Percentiles rank a stretch among this genome's conserved stretches.
These are phyloP conservation scores for Malus fusca DNA, from an alignment of 306 rosid species.

Conservation along the genomic window DNA sequence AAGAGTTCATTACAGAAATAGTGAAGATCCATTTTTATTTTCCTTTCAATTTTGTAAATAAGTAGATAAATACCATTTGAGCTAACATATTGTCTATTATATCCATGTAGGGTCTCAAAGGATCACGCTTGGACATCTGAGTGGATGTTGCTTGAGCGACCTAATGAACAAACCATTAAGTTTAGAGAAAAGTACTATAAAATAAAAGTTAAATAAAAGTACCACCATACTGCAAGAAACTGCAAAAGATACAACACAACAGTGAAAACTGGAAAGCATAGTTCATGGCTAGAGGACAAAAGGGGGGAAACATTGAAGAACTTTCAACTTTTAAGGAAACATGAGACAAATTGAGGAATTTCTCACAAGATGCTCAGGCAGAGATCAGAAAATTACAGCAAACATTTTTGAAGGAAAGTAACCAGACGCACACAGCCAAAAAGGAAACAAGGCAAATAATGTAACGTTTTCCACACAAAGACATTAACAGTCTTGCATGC, in stretches of 20 bases:
- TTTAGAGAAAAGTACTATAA: background rate
- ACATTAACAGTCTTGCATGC: background rate
- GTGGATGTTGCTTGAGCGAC: conserved; percentile 96
- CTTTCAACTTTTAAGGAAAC: background rate
- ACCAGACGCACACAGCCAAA: background rate
- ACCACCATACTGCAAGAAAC: background rate
- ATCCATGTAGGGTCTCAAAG: conserved; percentile 87
- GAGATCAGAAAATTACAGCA: background rate
- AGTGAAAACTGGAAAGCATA: background rate
- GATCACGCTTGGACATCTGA: conserved; percentile 92
- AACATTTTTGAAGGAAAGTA: background rate
- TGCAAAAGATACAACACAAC: background rate
- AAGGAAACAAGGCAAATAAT: background rate
- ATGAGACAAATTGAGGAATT: background rate
- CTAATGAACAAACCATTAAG: conserved; percentile 33
- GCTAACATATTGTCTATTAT: conserved; percentile 68
- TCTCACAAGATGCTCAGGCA: background rate
- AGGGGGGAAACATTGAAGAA: background rate
- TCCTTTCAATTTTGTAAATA: background rate
- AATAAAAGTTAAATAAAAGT: background rate
- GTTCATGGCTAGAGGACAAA: conserved; percentile 3
- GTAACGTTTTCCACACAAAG: background rate
- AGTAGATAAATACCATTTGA: conserved; percentile 56
- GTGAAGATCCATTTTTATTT: background rate
- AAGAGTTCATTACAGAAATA: conserved; percentile 4